These are phyloP conservation scores for Tremella yokohamensis DNA, from an alignment of 768 basidiomycete genomes.

Conservation along the genomic window DNA sequence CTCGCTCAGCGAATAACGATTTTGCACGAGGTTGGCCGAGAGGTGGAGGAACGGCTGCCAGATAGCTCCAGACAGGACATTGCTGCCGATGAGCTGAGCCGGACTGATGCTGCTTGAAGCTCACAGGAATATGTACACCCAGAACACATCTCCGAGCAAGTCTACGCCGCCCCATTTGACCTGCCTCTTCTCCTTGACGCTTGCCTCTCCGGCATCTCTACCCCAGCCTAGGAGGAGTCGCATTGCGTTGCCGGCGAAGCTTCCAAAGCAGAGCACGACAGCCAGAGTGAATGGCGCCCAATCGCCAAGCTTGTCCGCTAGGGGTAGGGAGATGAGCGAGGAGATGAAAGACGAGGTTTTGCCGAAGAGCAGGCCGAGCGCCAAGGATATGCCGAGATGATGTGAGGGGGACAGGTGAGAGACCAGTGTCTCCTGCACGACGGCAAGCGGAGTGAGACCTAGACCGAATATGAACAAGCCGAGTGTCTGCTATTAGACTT, in stretches of 20 bases:
- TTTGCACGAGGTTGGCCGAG: constrained; percentile 29
- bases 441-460: constrained; percentile 73
- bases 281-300: constrained; percentile 24
- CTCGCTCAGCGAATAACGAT: constrained; percentile 24
- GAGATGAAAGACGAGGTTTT: constrained; percentile 74
- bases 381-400: constrained; percentile 53
- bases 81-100: constrained; percentile 19
- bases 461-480: constrained; percentile 77
- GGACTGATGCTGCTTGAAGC: not conserved
- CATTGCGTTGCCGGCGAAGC: constrained; percentile 21
- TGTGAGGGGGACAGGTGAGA: constrained; percentile 23
- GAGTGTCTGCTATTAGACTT: constrained; percentile 64
- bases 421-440: constrained; percentile 61
- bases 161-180: constrained; percentile 19
- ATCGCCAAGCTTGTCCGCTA: constrained; percentile 49
- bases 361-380: constrained; percentile 76
- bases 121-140: constrained; percentile 36
- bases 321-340: constrained; percentile 70
- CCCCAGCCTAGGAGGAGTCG: constrained; percentile 22
- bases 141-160: constrained; percentile 29
- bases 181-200: constrained; percentile 12
- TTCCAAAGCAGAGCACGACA: constrained; percentile 14
- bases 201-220: constrained; percentile 10
- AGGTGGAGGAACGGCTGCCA: constrained; percentile 38
- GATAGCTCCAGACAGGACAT: constrained; percentile 28